Evolutionary conservation across 2,329 filamentous ascomycete species (phyloP).

Genomic region (Aspergillus costaricaensis): DNA sequence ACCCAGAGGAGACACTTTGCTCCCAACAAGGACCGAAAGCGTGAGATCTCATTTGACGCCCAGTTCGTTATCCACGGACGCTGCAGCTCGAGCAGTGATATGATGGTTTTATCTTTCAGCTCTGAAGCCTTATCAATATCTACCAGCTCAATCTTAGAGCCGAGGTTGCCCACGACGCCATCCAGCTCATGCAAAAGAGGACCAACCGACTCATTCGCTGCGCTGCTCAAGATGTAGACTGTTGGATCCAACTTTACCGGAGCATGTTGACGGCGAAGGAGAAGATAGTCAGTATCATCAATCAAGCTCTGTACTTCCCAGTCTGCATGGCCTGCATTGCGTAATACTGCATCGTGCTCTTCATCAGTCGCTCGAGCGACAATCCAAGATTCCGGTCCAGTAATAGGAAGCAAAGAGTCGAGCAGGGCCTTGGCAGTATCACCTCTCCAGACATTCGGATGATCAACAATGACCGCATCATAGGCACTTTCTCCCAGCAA

Average conservation of each 20-base stretch:
- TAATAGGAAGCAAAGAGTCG: background rate
- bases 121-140: constrained; percentile 13
- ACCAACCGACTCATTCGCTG: no score
- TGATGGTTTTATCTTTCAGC: constrained; percentile 20
- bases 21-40: constrained; percentile 14
- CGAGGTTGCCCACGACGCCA: background rate
- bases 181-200: background rate
- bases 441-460: background rate
- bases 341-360: background rate
- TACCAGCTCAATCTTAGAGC: background rate
- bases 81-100: constrained; percentile 22
- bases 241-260: background rate
- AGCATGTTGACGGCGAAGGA: background rate
- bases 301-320: background rate
- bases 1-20: constrained; percentile 25
- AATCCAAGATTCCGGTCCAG: background rate
- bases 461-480: background rate
- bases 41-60: constrained; percentile 13
- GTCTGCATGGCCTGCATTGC: background rate
- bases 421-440: background rate
- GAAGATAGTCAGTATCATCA: background rate
- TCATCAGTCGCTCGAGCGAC: background rate
- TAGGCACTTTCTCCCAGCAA: background rate
- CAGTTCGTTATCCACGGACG: constrained; percentile 18
- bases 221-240: background rate